phyloP scores from a whole-genome alignment of 163 green algal species.

The Chlorella variabilis region DNA sequence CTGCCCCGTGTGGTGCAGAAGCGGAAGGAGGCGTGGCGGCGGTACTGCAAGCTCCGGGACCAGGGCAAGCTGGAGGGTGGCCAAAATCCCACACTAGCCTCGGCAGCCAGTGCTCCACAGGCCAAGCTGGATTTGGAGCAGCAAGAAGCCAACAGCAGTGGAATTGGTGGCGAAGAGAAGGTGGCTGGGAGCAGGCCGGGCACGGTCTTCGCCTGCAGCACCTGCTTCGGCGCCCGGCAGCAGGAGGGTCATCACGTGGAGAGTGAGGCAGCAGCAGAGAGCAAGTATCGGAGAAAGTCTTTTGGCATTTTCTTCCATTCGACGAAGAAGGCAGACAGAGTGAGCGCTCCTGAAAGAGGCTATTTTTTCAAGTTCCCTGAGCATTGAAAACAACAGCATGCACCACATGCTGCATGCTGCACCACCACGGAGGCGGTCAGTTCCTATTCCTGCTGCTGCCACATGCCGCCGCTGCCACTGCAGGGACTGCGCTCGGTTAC shows the following conservation, averaged over 20 bases:
- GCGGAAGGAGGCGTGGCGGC: neutral
- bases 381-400: too few species aligned
- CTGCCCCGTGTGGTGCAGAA: neutral
- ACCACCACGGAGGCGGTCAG: too few species aligned
- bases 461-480: neutral
- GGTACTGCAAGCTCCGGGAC: slow-evolving; percentile 23
- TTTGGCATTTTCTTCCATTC: neutral
- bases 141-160: neutral
- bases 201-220: neutral
- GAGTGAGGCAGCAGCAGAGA: neutral
- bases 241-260: neutral
- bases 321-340: too few species aligned
- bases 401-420: too few species aligned
- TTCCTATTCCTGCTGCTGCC: neutral
- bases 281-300: neutral
- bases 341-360: too few species aligned
- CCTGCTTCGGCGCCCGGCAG: neutral
- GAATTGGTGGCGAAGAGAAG: neutral
- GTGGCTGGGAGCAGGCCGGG: neutral
- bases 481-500: neutral
- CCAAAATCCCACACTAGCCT: slow-evolving; percentile 7
- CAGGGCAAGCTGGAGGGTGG: slow-evolving; percentile 8
- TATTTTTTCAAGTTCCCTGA: too few species aligned
- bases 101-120: neutral
- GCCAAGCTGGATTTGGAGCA: neutral